Evolutionary conservation across 73 alveolate species (phyloP).

Genomic region (Chromera velia): DNA sequence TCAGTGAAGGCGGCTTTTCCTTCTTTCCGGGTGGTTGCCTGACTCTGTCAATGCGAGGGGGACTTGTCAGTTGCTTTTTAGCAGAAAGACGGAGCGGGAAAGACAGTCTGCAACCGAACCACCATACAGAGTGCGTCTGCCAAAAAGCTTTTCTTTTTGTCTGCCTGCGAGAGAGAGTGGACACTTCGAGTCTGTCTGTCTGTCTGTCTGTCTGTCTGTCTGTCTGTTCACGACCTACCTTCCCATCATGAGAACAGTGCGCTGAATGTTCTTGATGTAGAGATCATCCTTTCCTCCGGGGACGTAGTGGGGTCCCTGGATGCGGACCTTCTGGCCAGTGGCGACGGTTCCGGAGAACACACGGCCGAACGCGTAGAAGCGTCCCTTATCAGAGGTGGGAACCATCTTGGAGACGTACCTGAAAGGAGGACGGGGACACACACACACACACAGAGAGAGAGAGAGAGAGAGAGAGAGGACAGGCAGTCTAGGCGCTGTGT

Average conservation of each 20-base stretch:
- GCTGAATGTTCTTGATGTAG: conserved; percentile 62
- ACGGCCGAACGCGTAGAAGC: conserved; percentile 90
- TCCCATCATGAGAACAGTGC: conserved; percentile 79
- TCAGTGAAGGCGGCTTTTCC: too few relatives aligned
- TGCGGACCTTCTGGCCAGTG: conserved; percentile 78
- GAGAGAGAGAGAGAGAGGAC: neutral
- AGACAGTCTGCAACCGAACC: too few relatives aligned
- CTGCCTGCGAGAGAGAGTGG: too few relatives aligned
- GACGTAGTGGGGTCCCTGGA: conserved; percentile 75
- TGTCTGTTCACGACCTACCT: conserved; percentile 36
- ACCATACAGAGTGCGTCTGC: too few relatives aligned
- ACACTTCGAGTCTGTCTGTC: neutral
- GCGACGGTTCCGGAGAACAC: conserved; percentile 85
- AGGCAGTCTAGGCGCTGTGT: too few relatives aligned
- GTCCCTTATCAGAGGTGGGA: conserved; percentile 73
- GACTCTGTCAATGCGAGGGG: too few relatives aligned
- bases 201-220: conserved; percentile 19
- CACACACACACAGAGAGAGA: conserved; percentile 9
- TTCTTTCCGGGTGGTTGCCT: too few relatives aligned
- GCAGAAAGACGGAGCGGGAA: too few relatives aligned
- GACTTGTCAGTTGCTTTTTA: too few relatives aligned
- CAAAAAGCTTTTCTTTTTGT: too few relatives aligned
- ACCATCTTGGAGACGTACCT: conserved; percentile 86
- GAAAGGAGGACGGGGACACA: conserved; percentile 82
- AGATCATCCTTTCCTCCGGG: conserved; percentile 76